Base-by-base conservation (phyloP, 2,329 filamentous ascomycete genomes). In the Xylaria hypoxylon region DNA sequence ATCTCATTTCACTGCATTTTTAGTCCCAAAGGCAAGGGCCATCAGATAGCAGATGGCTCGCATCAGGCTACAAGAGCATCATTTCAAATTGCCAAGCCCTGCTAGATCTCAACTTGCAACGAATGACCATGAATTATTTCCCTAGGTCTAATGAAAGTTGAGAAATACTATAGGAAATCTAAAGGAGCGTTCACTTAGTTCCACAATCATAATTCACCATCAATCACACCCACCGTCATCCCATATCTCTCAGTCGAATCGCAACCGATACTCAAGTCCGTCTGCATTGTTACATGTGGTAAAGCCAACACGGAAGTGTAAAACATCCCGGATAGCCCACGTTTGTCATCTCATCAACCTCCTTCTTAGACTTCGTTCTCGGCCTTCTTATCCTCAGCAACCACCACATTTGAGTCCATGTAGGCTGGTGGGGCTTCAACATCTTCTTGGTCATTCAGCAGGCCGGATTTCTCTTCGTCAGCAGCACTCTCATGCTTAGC, bases 401-500 rank as follows among this genome's bases (percentile, higher is more conserved):
- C 63, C 15, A 59, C 53, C 31, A 75, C 15, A 33, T 70, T 72
- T n/a, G 72, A 65, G 50, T 77, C 73, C 3, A 71, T 60, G 40
- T 77, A 78, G 40, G 73, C 73, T 3, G 76, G 76, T 1, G 75
- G 76, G 1, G 71, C 68, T 22, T 77, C 76, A 6, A 69, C 58
- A 24, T 78, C 78, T 55, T 79, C 72, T 50, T 79, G 77, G 19
- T 79, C 65, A 26, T 77, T 77, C 79, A 87, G 83, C 62, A 88
- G 77, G 31, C 81, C 80, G 5, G 79, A 74, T 79, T 87, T 87
- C 76, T 87, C 86, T 24, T 85, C 82, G 1, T 78, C 78, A 15
- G 67, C 72, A 40, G 75, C 79, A 52, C 73, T 75, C 70, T 84
- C 83, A n/a, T 73, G 65, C 13, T 70, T 70, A 2, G 77, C 70